Evolutionary conservation across 257 asterid species (phyloP).

Genomic region (Solanum sejunctum): DNA sequence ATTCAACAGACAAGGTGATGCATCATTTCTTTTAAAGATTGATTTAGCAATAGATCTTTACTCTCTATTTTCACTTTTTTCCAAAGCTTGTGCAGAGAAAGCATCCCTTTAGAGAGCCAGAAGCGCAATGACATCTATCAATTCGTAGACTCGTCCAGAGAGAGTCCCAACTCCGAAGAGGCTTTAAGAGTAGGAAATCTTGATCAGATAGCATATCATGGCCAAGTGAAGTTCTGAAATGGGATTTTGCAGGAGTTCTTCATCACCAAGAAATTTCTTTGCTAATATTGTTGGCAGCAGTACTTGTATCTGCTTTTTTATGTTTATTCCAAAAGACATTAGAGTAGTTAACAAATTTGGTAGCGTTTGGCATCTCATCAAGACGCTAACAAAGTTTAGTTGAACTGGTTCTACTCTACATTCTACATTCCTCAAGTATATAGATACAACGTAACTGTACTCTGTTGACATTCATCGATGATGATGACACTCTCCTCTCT

Average conservation of each 20-base stretch:
- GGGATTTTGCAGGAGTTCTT: background rate
- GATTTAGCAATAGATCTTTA: background rate
- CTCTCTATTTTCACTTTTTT: background rate
- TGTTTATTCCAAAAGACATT: background rate
- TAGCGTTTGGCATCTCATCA: background rate
- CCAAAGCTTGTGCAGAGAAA: slow-evolving; percentile 1
- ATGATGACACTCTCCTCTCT: no score
- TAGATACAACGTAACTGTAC: no score
- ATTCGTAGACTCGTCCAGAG: slow-evolving; percentile 2
- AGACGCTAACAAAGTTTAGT: background rate
- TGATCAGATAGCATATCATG: background rate
- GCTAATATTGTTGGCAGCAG: background rate
- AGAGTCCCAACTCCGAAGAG: background rate
- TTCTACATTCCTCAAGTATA: no score
- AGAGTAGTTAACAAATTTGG: background rate
- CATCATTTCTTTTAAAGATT: background rate
- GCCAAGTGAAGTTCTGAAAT: background rate
- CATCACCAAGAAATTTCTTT: background rate
- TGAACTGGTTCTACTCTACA: no score
- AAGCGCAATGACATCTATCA: slow-evolving; percentile 22
- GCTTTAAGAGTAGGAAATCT: background rate
- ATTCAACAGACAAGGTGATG: slow-evolving; percentile 11
- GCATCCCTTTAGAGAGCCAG: slow-evolving; percentile 19
- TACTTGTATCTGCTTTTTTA: background rate
- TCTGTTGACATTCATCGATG: no score